These are phyloP conservation scores for Pouteria glomerata DNA, from an alignment of 148 eudicot species.

Conservation along the genomic window DNA sequence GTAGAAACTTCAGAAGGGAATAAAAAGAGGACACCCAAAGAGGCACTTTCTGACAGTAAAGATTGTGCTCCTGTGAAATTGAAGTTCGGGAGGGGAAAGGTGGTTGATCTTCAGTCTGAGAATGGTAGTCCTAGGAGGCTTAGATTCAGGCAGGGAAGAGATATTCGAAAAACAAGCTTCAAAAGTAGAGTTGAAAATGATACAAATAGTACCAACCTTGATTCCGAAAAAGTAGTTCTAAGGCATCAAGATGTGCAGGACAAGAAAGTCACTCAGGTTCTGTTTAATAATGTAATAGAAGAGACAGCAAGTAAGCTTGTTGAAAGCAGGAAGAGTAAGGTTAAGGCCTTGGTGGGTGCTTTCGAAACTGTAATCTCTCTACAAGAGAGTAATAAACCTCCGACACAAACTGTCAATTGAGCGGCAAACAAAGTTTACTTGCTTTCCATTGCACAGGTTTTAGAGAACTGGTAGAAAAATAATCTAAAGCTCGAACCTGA, in stretches of 20 bases:
- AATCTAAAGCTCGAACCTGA: slow-evolving; percentile 4
- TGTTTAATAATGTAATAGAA: slow-evolving; percentile 79
- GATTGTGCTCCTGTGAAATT: slow-evolving; percentile 30
- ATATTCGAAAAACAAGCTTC: slow-evolving; percentile 28
- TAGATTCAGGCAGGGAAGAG: slow-evolving; percentile 39
- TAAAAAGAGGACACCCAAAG: slow-evolving; percentile 9
- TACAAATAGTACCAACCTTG: slow-evolving; percentile 15
- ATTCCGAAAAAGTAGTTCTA: slow-evolving; percentile 46
- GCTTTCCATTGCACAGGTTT: slow-evolving; percentile 9
- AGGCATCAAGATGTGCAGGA: slow-evolving; percentile 73
- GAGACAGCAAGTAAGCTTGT: slow-evolving; percentile 90
- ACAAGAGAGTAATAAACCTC: slow-evolving; percentile 62
- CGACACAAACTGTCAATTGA: slow-evolving; percentile 18
- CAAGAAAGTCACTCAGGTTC: slow-evolving; percentile 59
- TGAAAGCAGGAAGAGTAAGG: slow-evolving; percentile 75
- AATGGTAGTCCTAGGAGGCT: slow-evolving; percentile 38
- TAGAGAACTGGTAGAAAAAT: slow-evolving; percentile 15
- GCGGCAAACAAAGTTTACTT: too few species aligned
- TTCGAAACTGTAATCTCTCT: slow-evolving; percentile 85
- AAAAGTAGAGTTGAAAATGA: slow-evolving; percentile 20
- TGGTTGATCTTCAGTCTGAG: slow-evolving; percentile 45
- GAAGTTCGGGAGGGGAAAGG: slow-evolving; percentile 67
- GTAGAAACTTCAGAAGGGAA: slow-evolving; percentile 18
- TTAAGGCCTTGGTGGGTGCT: slow-evolving; percentile 95
- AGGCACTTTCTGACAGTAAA: slow-evolving; percentile 25